Percentiles rank a stretch among this genome's conserved stretches.
These are phyloP conservation scores for Chrysanthemum makinoi DNA, from an alignment of 129 eudicot species.

Conservation along the genomic window DNA sequence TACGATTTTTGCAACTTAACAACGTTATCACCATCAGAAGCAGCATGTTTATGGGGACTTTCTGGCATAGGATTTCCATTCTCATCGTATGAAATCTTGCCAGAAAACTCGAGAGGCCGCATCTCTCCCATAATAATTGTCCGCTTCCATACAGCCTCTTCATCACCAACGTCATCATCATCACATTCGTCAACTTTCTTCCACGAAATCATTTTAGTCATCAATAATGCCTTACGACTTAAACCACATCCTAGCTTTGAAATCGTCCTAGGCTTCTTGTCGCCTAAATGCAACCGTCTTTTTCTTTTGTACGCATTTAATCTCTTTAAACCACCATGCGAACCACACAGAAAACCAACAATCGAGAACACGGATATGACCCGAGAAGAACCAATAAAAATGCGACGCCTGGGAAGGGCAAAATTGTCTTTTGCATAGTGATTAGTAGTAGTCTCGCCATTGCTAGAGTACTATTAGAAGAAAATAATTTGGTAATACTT, in stretches of 20 bases:
- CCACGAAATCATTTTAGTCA: slow-evolving; percentile 77
- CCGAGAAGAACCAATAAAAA: slow-evolving; percentile 30
- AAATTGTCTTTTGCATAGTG: slow-evolving; percentile 21
- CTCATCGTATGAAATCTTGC: slow-evolving; percentile 59
- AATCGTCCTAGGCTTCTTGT: slow-evolving; percentile 12
- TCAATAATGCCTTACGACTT: slow-evolving; percentile 61
- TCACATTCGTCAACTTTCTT: slow-evolving; percentile 49
- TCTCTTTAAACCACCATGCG: slow-evolving; percentile 34
- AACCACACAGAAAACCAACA: slow-evolving; percentile 51
- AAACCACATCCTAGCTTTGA: slow-evolving; percentile 46
- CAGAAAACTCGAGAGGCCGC: slow-evolving; percentile 84
- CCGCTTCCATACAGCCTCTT: slow-evolving; percentile 75
- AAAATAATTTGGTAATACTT: not conserved
- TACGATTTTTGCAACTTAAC: slow-evolving; percentile 16
- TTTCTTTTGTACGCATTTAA: slow-evolving; percentile 16
- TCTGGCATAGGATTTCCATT: slow-evolving; percentile 58
- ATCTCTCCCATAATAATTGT: slow-evolving; percentile 83
- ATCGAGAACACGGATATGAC: slow-evolving; percentile 45
- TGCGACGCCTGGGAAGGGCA: slow-evolving; percentile 23
- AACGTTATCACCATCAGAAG: slow-evolving; percentile 2
- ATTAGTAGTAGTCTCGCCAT: slow-evolving; percentile 31
- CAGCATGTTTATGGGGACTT: slow-evolving; percentile 27
- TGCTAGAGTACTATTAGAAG: slow-evolving; percentile 16
- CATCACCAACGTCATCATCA: slow-evolving; percentile 15
- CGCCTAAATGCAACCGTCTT: slow-evolving; percentile 36